Conservation (phyloP, 108 stramenopile species). For the Cyclotella atomus region DNA sequence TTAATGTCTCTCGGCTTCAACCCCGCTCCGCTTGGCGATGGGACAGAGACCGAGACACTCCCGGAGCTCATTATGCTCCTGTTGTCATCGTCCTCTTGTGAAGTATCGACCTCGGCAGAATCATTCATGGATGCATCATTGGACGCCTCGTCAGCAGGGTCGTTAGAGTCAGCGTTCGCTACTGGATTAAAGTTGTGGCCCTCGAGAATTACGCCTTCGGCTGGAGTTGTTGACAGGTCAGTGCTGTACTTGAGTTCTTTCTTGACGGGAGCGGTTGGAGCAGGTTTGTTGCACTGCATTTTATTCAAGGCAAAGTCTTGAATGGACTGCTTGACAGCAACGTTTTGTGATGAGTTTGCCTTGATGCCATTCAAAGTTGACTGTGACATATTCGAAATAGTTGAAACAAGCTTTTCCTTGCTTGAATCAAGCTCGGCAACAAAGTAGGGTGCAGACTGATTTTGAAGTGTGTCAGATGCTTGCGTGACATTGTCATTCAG, state of each 20-base stretch:
- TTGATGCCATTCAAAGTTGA: slow-evolving; percentile 7
- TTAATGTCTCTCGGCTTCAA: slow-evolving; percentile 20
- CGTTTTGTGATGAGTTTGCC: slow-evolving; percentile 16
- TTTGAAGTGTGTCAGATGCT: slow-evolving; percentile 7
- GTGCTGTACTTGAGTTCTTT: slow-evolving; percentile 36
- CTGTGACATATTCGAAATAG: slow-evolving; percentile 18
- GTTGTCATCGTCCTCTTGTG: slow-evolving; percentile 42
- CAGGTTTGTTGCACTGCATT: slow-evolving; percentile 47
- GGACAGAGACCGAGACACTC: slow-evolving; percentile 17
- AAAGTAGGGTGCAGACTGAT: slow-evolving; percentile 20
- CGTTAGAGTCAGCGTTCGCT: neutral
- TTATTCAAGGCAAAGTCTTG: slow-evolving; percentile 44
- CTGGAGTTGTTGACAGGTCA: slow-evolving; percentile 55
- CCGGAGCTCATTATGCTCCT: slow-evolving; percentile 33
- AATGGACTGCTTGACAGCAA: slow-evolving; percentile 28
- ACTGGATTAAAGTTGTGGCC: slow-evolving; percentile 25
- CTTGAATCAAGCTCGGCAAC: slow-evolving; percentile 33
- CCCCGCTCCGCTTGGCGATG: slow-evolving; percentile 15
- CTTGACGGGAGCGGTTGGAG: slow-evolving; percentile 33
- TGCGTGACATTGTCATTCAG: slow-evolving; percentile 8
- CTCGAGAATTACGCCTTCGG: slow-evolving; percentile 43
- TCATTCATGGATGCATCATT: neutral
- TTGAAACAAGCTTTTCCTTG: slow-evolving; percentile 34
- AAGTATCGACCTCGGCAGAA: slow-evolving; percentile 21
- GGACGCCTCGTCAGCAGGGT: neutral